Percentiles rank a stretch among this genome's conserved stretches.
These are phyloP conservation scores for Xylariaceae sp. DNA, from an alignment of 2,329 filamentous ascomycete genomes.

Conservation along the genomic window DNA sequence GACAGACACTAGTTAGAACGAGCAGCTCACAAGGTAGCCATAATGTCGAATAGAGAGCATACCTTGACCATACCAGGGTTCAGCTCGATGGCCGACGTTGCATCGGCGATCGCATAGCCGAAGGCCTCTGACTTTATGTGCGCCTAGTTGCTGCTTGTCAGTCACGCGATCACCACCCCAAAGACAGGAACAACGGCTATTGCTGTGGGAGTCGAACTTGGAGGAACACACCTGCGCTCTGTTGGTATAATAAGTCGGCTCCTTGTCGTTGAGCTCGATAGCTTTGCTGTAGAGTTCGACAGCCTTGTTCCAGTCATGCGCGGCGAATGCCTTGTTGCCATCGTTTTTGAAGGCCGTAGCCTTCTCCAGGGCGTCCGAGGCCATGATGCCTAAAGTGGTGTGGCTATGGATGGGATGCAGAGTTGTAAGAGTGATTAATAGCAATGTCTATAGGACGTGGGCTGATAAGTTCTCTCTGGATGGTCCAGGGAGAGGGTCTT, in stretches of 20 bases:
- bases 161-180: slow-evolving; percentile 39
- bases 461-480: no score
- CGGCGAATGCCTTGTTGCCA: slow-evolving; percentile 88
- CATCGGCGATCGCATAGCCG: slow-evolving; percentile 87
- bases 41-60: slow-evolving; percentile 18
- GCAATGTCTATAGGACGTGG: no score
- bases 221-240: slow-evolving; percentile 72
- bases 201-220: not conserved
- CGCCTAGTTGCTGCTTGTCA: slow-evolving; percentile 54
- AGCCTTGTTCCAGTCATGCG: slow-evolving; percentile 80
- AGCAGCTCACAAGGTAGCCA: not conserved
- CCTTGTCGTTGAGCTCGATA: slow-evolving; percentile 75
- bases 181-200: slow-evolving; percentile 1
- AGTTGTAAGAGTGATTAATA: not conserved
- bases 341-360: slow-evolving; percentile 85
- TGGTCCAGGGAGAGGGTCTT: no score
- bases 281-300: slow-evolving; percentile 83
- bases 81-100: slow-evolving; percentile 84
- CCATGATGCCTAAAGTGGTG: slow-evolving; percentile 30
- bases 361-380: slow-evolving; percentile 50
- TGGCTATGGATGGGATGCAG: not conserved
- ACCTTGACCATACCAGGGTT: slow-evolving; percentile 89
- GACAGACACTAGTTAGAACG: slow-evolving; percentile 4
- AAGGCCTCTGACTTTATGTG: slow-evolving; percentile 95
- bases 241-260: slow-evolving; percentile 91